Evolutionary conservation across 2,329 filamentous ascomycete species (phyloP).

Genomic region (Colletotrichum ledebouriae): DNA sequence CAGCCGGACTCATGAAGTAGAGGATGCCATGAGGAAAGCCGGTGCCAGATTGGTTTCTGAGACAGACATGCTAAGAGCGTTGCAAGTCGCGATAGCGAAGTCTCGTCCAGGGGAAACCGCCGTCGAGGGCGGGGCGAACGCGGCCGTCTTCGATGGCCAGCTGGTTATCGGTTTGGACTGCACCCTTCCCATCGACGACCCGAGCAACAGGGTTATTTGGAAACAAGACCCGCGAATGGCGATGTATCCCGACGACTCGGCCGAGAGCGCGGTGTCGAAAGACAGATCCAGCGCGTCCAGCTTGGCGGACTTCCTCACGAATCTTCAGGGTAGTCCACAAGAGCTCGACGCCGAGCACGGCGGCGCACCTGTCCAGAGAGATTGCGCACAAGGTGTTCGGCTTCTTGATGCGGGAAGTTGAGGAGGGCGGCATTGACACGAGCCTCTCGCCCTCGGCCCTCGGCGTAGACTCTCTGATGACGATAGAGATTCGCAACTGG

Average conservation of each 20-base stretch:
- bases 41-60: slow-evolving; percentile 16
- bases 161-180: slow-evolving; percentile 1
- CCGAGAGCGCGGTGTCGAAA: background rate
- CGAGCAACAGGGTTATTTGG: slow-evolving; percentile 16
- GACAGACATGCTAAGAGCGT: background rate
- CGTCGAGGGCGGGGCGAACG: too few species aligned
- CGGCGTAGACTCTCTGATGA: slow-evolving; percentile 39
- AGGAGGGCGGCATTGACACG: slow-evolving; percentile 21
- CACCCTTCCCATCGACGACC: background rate
- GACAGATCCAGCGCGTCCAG: background rate
- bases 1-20: slow-evolving; percentile 52
- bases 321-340: background rate
- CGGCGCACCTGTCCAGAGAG: background rate
- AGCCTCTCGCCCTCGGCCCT: slow-evolving; percentile 21
- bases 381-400: slow-evolving; percentile 1
- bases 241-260: background rate
- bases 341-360: background rate
- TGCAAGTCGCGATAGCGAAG: slow-evolving; percentile 16
- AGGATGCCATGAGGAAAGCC: slow-evolving; percentile 11
- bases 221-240: slow-evolving; percentile 26
- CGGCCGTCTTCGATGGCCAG: background rate
- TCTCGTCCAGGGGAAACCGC: background rate
- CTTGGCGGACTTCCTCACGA: slow-evolving; percentile 4
- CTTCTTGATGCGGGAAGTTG: slow-evolving; percentile 19
- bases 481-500: slow-evolving; percentile 42